phyloP scores from a whole-genome alignment of 192 early-diverging fungal species.

The Entomortierella parvispora region DNA sequence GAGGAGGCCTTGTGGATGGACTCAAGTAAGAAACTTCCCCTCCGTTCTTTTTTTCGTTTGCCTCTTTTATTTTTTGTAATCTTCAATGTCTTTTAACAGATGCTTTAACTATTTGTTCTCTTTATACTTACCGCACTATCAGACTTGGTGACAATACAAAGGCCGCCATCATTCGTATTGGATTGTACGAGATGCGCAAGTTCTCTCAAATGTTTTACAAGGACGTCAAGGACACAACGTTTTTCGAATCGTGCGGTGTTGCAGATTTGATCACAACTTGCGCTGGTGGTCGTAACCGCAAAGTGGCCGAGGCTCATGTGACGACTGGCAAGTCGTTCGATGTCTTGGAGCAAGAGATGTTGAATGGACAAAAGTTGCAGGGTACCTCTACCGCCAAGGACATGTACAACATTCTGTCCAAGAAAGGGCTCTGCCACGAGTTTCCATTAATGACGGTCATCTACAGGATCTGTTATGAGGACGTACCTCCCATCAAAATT shows the following conservation, averaged over 20 bases:
- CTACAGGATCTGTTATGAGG: conserved; percentile 89
- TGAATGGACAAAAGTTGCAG: conserved; percentile 97
- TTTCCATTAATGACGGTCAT: conserved; percentile 94
- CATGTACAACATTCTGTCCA: conserved; percentile 79
- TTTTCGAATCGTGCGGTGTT: conserved; percentile 95
- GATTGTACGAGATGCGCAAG: conserved; percentile 93
- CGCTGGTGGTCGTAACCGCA: conserved; percentile 92
- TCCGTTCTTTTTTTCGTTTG: not conserved
- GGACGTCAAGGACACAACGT: conserved; percentile 88
- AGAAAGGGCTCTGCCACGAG: conserved; percentile 50
- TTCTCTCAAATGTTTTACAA: conserved; percentile 83
- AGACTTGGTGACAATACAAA: conserved; percentile 93
- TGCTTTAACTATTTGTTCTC: no score
- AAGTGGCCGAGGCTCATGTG: conserved; percentile 89
- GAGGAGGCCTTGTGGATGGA: conserved; percentile 93
- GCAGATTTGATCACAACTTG: conserved; percentile 96
- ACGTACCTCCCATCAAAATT: conserved; percentile 71
- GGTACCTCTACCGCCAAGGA: conserved; percentile 91
- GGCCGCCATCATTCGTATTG: conserved; percentile 94
- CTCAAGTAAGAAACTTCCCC: conserved; percentile 58
- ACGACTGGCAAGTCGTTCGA: conserved; percentile 90
- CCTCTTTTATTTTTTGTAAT: not conserved
- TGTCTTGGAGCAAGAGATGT: conserved; percentile 84
- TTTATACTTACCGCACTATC: not conserved
- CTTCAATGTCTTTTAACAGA: not conserved